Evolutionary conservation across 2,329 filamentous ascomycete species (phyloP), one percentile per base, ranked within the genome.

Genomic region (Cryphonectria naterciae): DNA sequence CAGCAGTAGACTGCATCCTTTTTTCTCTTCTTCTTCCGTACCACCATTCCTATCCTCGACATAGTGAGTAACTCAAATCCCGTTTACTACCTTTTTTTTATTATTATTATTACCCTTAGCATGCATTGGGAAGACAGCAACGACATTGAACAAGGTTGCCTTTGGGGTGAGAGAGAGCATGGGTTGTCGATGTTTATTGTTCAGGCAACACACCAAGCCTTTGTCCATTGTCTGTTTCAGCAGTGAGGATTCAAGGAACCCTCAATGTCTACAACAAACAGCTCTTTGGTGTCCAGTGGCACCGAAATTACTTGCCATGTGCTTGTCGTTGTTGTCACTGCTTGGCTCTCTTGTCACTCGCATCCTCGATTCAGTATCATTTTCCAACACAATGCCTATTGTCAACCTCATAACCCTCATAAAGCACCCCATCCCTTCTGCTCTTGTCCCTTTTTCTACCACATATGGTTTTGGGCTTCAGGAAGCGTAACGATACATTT

Each of bases 1-100:
- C 63, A 68, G 60, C 32, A 28, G n/a, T 52, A 62, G 32, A 56
- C 49, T 54, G 22, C 64, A 66, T 32, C 46, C 11, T 54, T 54
- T 37, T 37, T 15, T 8, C 10, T 52, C 17, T 19, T 52, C 17
- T 19, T 46, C 17, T 17, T 22, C 41, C 64, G 15, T 37, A 25
- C 25, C 32, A 8, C n/a, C 19, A n/a, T 19, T 39, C 46, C 39
- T 64, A 39, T 1, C 41, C 5, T 28, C 13, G 22, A 68, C 46
- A 54, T 28, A 6, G 67, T 68, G 35, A 68, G 67, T 68, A 58
- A 49, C 6, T n/a, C 1, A 49, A 1, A n/a, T 49, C 7, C 19
- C 8, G 2, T n/a, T 49, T 22, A 2, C 46, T 39, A 11, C 10
- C 37, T 39, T 39, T 39, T n/a, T 49, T 49, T 43, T 19, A 2